These are phyloP conservation scores for Iodosphaeria phyllophila DNA, from an alignment of 2,329 filamentous ascomycete genomes.

Conservation along the genomic window DNA sequence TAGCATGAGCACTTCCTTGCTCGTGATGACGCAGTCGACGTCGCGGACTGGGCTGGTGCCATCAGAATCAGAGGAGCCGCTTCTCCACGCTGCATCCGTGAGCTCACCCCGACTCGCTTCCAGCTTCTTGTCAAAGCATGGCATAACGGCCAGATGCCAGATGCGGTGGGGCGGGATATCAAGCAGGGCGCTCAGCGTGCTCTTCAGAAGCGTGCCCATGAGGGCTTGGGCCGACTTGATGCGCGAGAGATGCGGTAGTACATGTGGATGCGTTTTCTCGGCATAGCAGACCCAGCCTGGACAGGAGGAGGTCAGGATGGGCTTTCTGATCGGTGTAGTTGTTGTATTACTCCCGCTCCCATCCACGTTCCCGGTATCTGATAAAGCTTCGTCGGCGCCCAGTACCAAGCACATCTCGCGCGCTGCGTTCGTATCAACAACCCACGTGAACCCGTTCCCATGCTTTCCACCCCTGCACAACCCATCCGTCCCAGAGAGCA, in stretches of 20 bases:
- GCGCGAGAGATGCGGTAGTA: conserved; percentile 75
- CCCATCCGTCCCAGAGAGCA: conserved; percentile 54
- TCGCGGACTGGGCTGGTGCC: too few species aligned
- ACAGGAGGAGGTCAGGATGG: conserved; percentile 74
- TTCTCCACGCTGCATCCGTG: conserved; percentile 60
- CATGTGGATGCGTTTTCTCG: conserved; percentile 90
- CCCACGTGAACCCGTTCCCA: conserved; percentile 68
- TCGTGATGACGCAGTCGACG: conserved; percentile 95
- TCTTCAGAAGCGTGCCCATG: conserved; percentile 79
- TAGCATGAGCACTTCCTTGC: conserved; percentile 81
- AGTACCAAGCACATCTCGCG: conserved; percentile 70
- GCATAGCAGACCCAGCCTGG: conserved; percentile 98
- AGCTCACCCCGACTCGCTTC: conserved; percentile 89
- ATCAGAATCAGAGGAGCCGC: too few species aligned
- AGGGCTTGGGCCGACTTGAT: conserved; percentile 91
- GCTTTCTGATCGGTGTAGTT: conserved; percentile 17
- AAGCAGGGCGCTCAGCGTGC: conserved; percentile 53
- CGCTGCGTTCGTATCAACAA: conserved; percentile 74
- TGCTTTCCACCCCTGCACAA: conserved; percentile 51
- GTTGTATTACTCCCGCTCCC: too few species aligned
- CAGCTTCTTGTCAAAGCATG: conserved; percentile 97
- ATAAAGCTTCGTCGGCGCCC: conserved; percentile 51
- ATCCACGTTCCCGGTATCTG: too few species aligned
- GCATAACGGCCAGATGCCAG: conserved; percentile 94
- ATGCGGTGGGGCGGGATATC: conserved; percentile 61